A percentile compares a stretch with the other conserved stretches of the same genome.
These are phyloP conservation scores for Bacterosira constricta DNA, from an alignment of 108 stramenopile species.

Conservation along the genomic window DNA sequence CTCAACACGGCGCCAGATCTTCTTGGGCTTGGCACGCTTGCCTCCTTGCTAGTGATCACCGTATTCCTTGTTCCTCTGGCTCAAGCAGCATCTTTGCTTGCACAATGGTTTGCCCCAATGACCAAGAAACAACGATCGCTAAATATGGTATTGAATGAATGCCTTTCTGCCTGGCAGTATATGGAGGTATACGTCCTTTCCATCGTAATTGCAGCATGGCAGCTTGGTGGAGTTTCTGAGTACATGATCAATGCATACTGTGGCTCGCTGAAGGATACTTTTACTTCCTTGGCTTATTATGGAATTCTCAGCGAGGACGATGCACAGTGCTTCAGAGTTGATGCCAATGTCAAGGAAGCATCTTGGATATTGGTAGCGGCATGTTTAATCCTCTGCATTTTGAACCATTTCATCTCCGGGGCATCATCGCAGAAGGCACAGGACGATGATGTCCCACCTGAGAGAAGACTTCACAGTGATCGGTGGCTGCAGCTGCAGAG, in stretches of 20 bases:
- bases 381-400: constrained; percentile 10
- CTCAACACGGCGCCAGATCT: constrained; percentile 51
- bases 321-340: constrained; percentile 78
- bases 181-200: constrained; percentile 81
- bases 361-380: constrained; percentile 63
- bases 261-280: constrained; percentile 54
- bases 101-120: constrained; percentile 63
- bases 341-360: constrained; percentile 63
- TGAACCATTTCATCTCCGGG: constrained; percentile 35
- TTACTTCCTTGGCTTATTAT: constrained; percentile 60
- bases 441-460: constrained; percentile 19
- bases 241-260: constrained; percentile 80
- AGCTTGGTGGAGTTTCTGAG: constrained; percentile 68
- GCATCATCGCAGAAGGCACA: constrained; percentile 34
- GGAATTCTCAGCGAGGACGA: constrained; percentile 66
- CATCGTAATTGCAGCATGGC: constrained; percentile 75
- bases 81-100: constrained; percentile 49
- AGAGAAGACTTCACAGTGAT: constrained; percentile 37
- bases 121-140: constrained; percentile 33
- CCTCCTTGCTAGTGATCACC: constrained; percentile 62
- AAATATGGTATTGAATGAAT: constrained; percentile 53
- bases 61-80: constrained; percentile 75
- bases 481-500: constrained; percentile 10
- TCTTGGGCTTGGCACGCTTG: constrained; percentile 68
- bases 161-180: constrained; percentile 82